Percentiles rank a stretch among this genome's conserved stretches.
These are phyloP conservation scores for Silene coronaria DNA, from an alignment of 179 eudicot genomes.

Conservation along the genomic window DNA sequence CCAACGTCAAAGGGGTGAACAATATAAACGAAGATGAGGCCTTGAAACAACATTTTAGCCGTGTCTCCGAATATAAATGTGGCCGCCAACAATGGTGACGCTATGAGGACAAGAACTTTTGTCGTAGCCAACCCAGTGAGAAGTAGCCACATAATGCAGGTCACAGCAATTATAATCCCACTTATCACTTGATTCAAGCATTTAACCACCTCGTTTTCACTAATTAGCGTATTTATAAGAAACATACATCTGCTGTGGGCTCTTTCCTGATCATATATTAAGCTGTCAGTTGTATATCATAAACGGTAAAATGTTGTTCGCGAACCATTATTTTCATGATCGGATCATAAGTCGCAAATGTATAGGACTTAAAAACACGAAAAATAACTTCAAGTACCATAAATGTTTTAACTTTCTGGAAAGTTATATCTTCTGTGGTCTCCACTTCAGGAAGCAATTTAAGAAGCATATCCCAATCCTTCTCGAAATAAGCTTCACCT, in stretches of 20 bases:
- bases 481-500: background rate
- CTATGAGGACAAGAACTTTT: constrained; percentile 9
- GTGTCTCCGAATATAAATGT: constrained; percentile 25
- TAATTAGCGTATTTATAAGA: constrained; percentile 16
- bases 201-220: background rate
- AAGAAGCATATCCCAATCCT: background rate
- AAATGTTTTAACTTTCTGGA: too few relatives aligned
- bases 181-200: constrained; percentile 17
- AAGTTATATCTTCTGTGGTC: background rate
- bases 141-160: constrained; percentile 18
- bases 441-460: background rate
- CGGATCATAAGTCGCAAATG: too few relatives aligned
- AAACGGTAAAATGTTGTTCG: too few relatives aligned
- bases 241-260: constrained; percentile 10
- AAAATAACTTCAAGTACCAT: background rate
- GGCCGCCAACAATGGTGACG: constrained; percentile 17
- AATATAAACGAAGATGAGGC: constrained; percentile 17
- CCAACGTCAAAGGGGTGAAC: constrained; percentile 23
- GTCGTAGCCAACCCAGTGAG: constrained; percentile 14
- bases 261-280: background rate
- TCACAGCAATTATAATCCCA: background rate
- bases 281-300: background rate
- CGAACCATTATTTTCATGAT: too few relatives aligned
- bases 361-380: background rate
- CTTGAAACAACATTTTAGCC: constrained; percentile 16